phyloP scores from a whole-genome alignment of 768 basidiomycete species.

The Holtermannia corniformis region DNA sequence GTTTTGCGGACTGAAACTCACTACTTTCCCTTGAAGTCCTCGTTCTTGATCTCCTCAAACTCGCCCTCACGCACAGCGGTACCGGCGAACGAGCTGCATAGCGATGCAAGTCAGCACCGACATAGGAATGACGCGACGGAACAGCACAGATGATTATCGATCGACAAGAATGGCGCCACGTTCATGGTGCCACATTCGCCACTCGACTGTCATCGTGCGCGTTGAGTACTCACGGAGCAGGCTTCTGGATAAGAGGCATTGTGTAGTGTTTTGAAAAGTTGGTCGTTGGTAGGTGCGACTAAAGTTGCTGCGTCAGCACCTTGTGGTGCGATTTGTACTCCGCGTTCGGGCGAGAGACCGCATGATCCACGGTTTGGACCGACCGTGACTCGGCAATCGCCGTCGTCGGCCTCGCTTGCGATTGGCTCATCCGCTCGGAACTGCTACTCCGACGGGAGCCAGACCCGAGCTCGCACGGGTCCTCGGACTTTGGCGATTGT shows the following conservation, averaged over 20 bases:
- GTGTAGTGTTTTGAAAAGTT: slow-evolving; percentile 5
- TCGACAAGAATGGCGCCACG: neutral
- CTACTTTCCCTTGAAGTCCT: slow-evolving; percentile 74
- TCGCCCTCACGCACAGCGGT: slow-evolving; percentile 64
- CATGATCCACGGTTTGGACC: too few relatives aligned
- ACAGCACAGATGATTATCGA: neutral
- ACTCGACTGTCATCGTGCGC: neutral
- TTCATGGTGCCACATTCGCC: too few relatives aligned
- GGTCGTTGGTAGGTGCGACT: too few relatives aligned
- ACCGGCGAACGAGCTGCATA: slow-evolving; percentile 19
- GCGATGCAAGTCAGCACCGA: slow-evolving; percentile 2
- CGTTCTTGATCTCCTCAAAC: slow-evolving; percentile 68
- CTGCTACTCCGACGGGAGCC: too few relatives aligned
- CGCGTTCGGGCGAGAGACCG: too few relatives aligned
- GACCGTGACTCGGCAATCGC: too few relatives aligned
- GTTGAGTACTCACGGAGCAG: slow-evolving; percentile 52
- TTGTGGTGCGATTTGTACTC: too few relatives aligned
- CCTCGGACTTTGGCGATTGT: too few relatives aligned
- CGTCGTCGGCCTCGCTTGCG: too few relatives aligned
- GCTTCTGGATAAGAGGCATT: slow-evolving; percentile 54
- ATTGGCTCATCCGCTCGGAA: too few relatives aligned
- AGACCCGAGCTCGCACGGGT: too few relatives aligned
- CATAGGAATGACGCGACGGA: neutral
- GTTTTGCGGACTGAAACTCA: slow-evolving; percentile 31
- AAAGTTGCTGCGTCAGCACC: too few relatives aligned